Evolutionary conservation across 2,329 filamentous ascomycete species (phyloP).

Genomic region (Eutypa lata): DNA sequence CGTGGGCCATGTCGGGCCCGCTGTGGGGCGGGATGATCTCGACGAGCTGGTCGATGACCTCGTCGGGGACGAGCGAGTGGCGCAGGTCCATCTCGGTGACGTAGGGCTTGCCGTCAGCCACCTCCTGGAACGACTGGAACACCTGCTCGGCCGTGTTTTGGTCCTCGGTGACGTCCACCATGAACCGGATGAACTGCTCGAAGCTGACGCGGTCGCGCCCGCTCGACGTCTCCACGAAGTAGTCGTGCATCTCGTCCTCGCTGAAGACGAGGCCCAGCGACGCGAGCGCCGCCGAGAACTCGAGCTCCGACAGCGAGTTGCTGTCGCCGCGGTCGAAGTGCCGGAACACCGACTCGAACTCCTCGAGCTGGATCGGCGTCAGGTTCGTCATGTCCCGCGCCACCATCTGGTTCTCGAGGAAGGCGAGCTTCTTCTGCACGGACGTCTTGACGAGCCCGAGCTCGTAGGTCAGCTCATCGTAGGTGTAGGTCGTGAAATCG

Average conservation of each 20-base stretch:
- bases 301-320: constrained; percentile 87
- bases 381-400: constrained; percentile 98
- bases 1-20: constrained; percentile 82
- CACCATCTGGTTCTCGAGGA: constrained; percentile 98
- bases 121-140: constrained; percentile 95
- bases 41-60: constrained; percentile 90
- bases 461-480: constrained; percentile 94
- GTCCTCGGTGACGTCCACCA: constrained; percentile 98
- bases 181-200: constrained; percentile 98
- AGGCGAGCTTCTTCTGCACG: constrained; percentile 93
- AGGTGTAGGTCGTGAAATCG: constrained; percentile 98
- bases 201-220: constrained; percentile 83
- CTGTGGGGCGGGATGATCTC: constrained; percentile 81
- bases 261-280: constrained; percentile 94
- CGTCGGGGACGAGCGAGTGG: constrained; percentile 92
- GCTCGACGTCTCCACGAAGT: constrained; percentile 82
- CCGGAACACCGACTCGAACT: constrained; percentile 97
- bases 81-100: constrained; percentile 96
- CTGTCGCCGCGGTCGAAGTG: constrained; percentile 94
- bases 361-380: constrained; percentile 95
- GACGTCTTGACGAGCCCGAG: constrained; percentile 85
- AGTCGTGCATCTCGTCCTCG: constrained; percentile 96
- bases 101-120: constrained; percentile 97
- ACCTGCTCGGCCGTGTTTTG: constrained; percentile 99
- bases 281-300: constrained; percentile 94